Evolutionary conservation across 2,329 filamentous ascomycete species (phyloP).

Genomic region (Pseudocercospora crystallina): DNA sequence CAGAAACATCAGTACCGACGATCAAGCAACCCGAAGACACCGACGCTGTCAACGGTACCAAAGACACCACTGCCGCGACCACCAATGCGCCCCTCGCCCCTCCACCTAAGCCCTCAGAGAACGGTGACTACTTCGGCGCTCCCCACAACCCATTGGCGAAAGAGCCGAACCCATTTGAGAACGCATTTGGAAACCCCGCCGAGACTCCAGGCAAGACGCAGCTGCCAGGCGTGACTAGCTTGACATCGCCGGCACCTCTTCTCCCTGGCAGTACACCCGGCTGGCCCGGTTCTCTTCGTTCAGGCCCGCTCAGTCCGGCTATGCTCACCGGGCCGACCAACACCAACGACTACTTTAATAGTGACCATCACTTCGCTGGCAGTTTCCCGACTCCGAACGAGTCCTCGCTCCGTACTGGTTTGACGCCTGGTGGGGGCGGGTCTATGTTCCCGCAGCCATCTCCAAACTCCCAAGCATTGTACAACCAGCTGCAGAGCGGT

Average conservation of each 20-base stretch:
- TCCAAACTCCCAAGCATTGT: slow-evolving; percentile 80
- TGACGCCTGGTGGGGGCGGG: slow-evolving; percentile 91
- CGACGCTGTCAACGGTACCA: slow-evolving; percentile 19
- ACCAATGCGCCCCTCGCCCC: slow-evolving; percentile 53
- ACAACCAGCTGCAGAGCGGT: slow-evolving; percentile 74
- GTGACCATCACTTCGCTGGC: slow-evolving; percentile 73
- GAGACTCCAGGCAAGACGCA: slow-evolving; percentile 81
- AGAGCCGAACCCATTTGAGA: slow-evolving; percentile 96
- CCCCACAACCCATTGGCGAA: slow-evolving; percentile 57
- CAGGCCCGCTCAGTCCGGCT: slow-evolving; percentile 90
- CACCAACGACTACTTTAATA: slow-evolving; percentile 74
- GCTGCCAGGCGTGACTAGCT: slow-evolving; percentile 81
- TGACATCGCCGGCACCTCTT: slow-evolving; percentile 86
- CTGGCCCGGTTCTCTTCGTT: slow-evolving; percentile 85
- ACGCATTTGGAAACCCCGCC: slow-evolving; percentile 74
- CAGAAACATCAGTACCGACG: slow-evolving; percentile 30
- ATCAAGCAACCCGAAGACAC: slow-evolving; percentile 37
- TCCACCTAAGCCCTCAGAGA: slow-evolving; percentile 49
- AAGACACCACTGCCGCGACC: slow-evolving; percentile 35
- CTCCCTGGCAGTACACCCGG: slow-evolving; percentile 72
- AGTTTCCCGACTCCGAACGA: slow-evolving; percentile 96
- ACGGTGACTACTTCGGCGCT: slow-evolving; percentile 53
- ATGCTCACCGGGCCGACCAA: slow-evolving; percentile 84
- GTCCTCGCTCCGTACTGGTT: slow-evolving; percentile 83
- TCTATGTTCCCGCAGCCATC: slow-evolving; percentile 96